phyloP scores from a whole-genome alignment of 257 asterid species.

The Salvia miltiorrhiza region DNA sequence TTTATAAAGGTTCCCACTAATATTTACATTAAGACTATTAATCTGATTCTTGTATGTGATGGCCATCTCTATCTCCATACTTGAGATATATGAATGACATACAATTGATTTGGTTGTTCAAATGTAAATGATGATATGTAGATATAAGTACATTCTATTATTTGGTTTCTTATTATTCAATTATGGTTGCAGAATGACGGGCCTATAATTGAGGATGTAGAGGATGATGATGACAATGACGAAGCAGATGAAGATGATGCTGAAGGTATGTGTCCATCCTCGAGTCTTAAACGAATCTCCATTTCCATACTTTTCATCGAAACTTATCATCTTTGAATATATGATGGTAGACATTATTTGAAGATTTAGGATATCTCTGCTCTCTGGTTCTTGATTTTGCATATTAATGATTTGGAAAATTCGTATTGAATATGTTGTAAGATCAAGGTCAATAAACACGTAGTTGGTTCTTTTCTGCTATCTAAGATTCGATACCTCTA shows the following conservation, averaged over 20 bases:
- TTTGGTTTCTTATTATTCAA: neutral
- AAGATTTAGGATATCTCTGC: neutral
- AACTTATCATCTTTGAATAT: neutral
- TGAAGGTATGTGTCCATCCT: constrained; percentile 27
- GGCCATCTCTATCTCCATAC: neutral
- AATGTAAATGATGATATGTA: neutral
- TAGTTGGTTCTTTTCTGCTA: no score
- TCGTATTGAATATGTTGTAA: neutral
- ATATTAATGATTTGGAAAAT: neutral
- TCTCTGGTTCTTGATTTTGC: neutral
- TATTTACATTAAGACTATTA: neutral
- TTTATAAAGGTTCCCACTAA: neutral
- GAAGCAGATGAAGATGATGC: constrained; percentile 36
- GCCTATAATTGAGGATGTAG: constrained; percentile 40
- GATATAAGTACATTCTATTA: no score
- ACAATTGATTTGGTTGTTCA: neutral
- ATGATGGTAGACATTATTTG: neutral
- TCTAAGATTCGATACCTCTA: neutral
- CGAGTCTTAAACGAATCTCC: neutral
- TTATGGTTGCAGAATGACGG: constrained; percentile 33
- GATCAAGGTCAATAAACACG: neutral
- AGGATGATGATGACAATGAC: constrained; percentile 34
- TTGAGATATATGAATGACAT: neutral
- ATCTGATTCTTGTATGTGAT: constrained; percentile 3
- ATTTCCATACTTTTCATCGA: neutral